Base-by-base conservation (phyloP, 2,329 filamentous ascomycete genomes). In the Metarhizium guizhouense region DNA sequence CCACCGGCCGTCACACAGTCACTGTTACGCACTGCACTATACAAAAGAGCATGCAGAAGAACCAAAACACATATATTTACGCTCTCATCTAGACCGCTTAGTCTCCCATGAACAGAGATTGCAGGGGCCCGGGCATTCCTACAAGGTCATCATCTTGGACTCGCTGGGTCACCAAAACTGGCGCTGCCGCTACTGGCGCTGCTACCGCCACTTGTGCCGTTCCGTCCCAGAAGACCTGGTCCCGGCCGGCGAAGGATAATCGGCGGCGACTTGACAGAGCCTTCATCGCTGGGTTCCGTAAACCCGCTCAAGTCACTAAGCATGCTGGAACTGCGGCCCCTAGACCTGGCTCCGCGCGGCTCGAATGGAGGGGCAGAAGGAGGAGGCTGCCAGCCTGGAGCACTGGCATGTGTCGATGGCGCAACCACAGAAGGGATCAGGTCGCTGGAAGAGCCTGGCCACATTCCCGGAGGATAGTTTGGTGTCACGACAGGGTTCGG, bases 261-360 rank as follows among this genome's bases (percentile, higher is more conserved):
- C 7, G 63, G 56, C 14, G 64, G 61, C 14, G 66, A 67, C 34
- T 57, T 59, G 49, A 48, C 40, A n/a, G 64, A 57, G 25, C 79
- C 80, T 48, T 78, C 80, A 51, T 74, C 74, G 61, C 79, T 84
- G 16, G 78, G 82, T 68, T 85, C 81, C 7, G 83, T 86, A 62
- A 86, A 84, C 20, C 83, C 82, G n/a, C 82, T 85, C 3, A 86
- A 73, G 62, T 85, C 79, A 63, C 82, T 85, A 2, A 86, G 77
- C 83, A 86, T 86, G 56, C 81, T 85, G 10, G 81, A 85, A 34
- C 82, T 85, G 51, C 83, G 79, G 25, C 81, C 82, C 48, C 83
- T 71, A 34, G 73, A 71, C 65, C 75, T 77, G 60, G 60, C 65
- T 58, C 60, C 68, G 61, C 63, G 69, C 13, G 70, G 63, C 54